Percentiles rank a stretch among this genome's conserved stretches.
Conservation (phyloP, 1,284 basidiomycete species). For the Mrakiaceae sp. region DNA sequence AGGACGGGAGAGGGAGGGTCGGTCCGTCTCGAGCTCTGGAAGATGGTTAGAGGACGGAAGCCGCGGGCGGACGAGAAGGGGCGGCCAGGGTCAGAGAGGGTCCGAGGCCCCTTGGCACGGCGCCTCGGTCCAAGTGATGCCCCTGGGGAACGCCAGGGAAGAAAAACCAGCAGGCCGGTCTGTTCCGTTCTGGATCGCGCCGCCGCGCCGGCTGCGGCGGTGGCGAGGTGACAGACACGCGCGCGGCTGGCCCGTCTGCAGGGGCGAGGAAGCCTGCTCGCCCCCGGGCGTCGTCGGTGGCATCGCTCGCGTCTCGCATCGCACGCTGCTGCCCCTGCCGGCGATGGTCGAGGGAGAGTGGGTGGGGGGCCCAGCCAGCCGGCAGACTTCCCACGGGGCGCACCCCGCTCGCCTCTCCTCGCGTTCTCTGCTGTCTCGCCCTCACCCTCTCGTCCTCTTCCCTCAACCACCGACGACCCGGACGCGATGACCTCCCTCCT, state of each 20-base stretch:
- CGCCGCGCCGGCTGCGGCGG: too few relatives aligned
- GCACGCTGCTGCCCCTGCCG: background rate
- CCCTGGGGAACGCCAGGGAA: constrained; percentile 18
- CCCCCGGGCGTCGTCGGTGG: too few relatives aligned
- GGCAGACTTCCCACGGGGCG: too few relatives aligned
- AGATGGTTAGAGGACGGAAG: too few relatives aligned
- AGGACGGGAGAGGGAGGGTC: background rate
- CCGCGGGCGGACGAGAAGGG: background rate
- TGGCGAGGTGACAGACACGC: too few relatives aligned
- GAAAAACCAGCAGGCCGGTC: background rate
- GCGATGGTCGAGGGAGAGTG: background rate
- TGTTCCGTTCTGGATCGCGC: background rate
- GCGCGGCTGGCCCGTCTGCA: too few relatives aligned
- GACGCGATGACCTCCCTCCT: constrained; percentile 9
- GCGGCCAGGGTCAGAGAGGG: constrained; percentile 8
- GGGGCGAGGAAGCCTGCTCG: too few relatives aligned
- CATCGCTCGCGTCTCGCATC: background rate
- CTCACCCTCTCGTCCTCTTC: background rate
- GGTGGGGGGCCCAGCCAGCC: background rate
- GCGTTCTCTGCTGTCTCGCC: background rate
- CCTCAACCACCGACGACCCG: too few relatives aligned
- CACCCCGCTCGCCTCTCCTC: background rate
- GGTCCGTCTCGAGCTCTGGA: too few relatives aligned
- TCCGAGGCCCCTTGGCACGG: constrained; percentile 7
- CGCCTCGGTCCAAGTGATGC: constrained; percentile 22